phyloP scores from a whole-genome alignment of 2,329 filamentous ascomycete genomes.

The Aspergillus ochraceus region DNA sequence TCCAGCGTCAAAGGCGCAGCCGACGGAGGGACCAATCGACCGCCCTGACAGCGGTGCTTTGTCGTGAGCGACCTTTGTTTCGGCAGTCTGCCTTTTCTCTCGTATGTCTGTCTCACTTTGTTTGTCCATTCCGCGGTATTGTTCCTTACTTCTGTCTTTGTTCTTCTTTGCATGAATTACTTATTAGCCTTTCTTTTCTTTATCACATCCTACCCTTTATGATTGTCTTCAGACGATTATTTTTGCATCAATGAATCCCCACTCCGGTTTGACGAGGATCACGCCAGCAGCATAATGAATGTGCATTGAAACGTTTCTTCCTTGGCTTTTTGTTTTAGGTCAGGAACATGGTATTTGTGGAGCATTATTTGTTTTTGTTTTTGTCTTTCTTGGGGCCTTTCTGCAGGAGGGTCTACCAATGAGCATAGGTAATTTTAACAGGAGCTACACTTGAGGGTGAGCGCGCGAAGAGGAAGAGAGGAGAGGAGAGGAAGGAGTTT shows the following conservation, averaged over 20 bases:
- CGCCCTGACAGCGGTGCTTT: constrained; percentile 27
- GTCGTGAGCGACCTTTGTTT: not conserved
- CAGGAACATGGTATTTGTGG: constrained; percentile 1
- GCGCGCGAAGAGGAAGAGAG: not conserved
- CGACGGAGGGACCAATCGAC: constrained; percentile 32
- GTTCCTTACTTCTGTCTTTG: constrained; percentile 5
- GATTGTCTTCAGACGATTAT: constrained; percentile 1
- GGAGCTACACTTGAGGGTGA: not conserved
- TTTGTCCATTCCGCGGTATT: not conserved
- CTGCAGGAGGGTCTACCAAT: not conserved
- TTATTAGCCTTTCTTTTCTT: constrained; percentile 7
- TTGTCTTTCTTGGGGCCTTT: not conserved
- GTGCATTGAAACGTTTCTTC: constrained; percentile 4
- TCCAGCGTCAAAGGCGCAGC: constrained; percentile 23
- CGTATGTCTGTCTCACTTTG: not conserved
- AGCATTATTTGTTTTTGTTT: not conserved
- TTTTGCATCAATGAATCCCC: constrained; percentile 21
- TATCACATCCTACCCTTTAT: constrained; percentile 8
- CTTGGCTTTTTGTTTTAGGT: constrained; percentile 1
- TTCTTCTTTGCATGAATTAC: constrained; percentile 3
- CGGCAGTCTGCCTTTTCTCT: not conserved
- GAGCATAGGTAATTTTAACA: not conserved
- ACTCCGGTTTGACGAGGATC: constrained; percentile 20
- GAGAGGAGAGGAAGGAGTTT: not conserved
- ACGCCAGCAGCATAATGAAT: constrained; percentile 17